Percentiles rank a stretch among this genome's conserved stretches.
phyloP scores from a whole-genome alignment of 192 early-diverging fungal species.

The Chytriomyces confervae region DNA sequence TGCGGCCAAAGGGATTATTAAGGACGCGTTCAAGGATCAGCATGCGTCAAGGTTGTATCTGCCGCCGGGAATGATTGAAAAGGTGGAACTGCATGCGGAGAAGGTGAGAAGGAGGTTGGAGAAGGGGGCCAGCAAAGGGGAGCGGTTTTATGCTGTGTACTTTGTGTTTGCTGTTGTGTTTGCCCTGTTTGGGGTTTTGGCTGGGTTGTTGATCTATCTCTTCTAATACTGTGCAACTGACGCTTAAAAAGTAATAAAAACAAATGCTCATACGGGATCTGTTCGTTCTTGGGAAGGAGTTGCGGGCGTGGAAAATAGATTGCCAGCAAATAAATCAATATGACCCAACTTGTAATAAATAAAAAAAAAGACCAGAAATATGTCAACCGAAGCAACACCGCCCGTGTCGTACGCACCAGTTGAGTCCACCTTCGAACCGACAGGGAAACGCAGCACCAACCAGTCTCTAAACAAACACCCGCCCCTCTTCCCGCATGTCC shows the following conservation, averaged over 20 bases:
- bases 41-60: background rate
- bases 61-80: slow-evolving; percentile 26
- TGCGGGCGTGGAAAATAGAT: too few species aligned
- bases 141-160: slow-evolving; percentile 2
- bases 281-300: background rate
- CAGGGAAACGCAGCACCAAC: background rate
- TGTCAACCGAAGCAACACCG: background rate
- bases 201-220: background rate
- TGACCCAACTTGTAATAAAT: background rate
- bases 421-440: too few species aligned
- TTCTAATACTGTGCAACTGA: slow-evolving; percentile 2
- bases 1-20: slow-evolving; percentile 41
- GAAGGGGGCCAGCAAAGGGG: background rate
- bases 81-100: slow-evolving; percentile 1
- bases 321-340: too few species aligned
- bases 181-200: background rate
- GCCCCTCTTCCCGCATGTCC: background rate
- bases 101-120: slow-evolving; percentile 1
- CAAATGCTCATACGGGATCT: background rate
- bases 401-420: too few species aligned
- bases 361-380: background rate
- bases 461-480: background rate
- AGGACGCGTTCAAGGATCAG: slow-evolving; percentile 9
- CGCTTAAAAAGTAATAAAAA: background rate
- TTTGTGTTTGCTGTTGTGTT: slow-evolving; percentile 15